phyloP scores from a whole-genome alignment of 805 yeast species.

The Lachancea waltii region DNA sequence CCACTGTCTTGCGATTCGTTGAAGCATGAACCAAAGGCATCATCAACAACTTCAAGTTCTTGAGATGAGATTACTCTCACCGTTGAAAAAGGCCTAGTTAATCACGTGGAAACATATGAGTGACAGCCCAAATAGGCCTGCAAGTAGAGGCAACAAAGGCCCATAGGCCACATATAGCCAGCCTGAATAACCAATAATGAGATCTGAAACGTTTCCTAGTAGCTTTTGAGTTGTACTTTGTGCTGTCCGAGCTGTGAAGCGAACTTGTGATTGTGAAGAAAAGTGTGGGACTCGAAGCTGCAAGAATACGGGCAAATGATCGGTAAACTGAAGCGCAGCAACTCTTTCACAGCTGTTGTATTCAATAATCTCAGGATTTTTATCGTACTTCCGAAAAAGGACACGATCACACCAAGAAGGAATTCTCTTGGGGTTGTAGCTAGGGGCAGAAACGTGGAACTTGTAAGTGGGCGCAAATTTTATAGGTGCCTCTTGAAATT shows the following conservation, averaged over 20 bases:
- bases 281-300: conserved; percentile 39
- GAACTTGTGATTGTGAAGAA: not conserved
- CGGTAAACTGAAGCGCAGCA: conserved; percentile 48
- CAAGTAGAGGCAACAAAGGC: not conserved
- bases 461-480: conserved; percentile 78
- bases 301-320: conserved; percentile 74
- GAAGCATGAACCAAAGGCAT: too few species aligned
- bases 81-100: not conserved
- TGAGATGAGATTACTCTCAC: too few species aligned
- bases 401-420: conserved; percentile 94
- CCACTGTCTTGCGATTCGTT: too few species aligned
- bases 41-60: too few species aligned
- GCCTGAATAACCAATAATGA: conserved; percentile 24
- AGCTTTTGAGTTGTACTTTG: not conserved
- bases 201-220: conserved; percentile 17
- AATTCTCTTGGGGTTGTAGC: conserved; percentile 48
- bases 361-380: conserved; percentile 18
- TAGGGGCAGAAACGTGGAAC: conserved; percentile 40
- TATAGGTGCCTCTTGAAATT: conserved; percentile 62
- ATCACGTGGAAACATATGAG: conserved; percentile 4
- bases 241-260: not conserved
- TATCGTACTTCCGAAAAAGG: conserved; percentile 44
- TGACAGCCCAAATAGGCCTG: conserved; percentile 1
- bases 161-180: conserved; percentile 14
- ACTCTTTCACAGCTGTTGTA: conserved; percentile 43